Evolutionary conservation across 768 basidiomycete species (phyloP), one percentile per base, ranked within the genome.

Genomic region (Pholiota microspora): DNA sequence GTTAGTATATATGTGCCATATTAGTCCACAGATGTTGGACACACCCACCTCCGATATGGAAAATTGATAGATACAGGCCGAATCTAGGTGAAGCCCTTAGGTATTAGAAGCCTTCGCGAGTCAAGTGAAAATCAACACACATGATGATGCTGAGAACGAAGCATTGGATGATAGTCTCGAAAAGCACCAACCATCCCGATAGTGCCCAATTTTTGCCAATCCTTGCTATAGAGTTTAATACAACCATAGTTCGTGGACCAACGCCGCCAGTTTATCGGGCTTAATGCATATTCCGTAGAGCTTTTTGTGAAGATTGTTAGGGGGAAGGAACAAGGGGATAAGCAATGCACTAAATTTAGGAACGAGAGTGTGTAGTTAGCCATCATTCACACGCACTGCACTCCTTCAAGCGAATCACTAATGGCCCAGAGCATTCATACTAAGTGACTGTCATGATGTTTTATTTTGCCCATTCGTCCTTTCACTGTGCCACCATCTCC

Each of bases 21-120:
- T 21, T 18, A 6, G n/a, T 21, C 28, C 29, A 27, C n/a, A 32
- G 21, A 55, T 36, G 36, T 28, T 24, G 1, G 7, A 62, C 67
- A 40, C 47, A 72, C 73, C 45, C 45, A 72, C 73, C 45, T 45
- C 70, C 71, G 42, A 74, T 55, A 24, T 71, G 59, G 54, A 71
- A 65, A 3, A 65, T 69, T 42, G 61, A 59, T 12, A 70, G 52
- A 58, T 71, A 72, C 71, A 69, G 72, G 46, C 70, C 65, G 57
- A 65, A 72, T 32, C 73, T 74, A 24, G 27, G 25, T 21, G 16
- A 9, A 28, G 28, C 48, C 21, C 15, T 29, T 7, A 52, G 6
- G 44, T 18, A 45, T 32, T 52, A 18, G 8, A 47, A 35, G 4
- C n/a, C 23, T 31, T 27, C 32, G 7, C 44, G 18, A 4, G 9